A percentile compares a stretch with the other conserved stretches of the same genome.
Evolutionary conservation across 345 rosid species (phyloP).

Genomic region (Salix dunnii): DNA sequence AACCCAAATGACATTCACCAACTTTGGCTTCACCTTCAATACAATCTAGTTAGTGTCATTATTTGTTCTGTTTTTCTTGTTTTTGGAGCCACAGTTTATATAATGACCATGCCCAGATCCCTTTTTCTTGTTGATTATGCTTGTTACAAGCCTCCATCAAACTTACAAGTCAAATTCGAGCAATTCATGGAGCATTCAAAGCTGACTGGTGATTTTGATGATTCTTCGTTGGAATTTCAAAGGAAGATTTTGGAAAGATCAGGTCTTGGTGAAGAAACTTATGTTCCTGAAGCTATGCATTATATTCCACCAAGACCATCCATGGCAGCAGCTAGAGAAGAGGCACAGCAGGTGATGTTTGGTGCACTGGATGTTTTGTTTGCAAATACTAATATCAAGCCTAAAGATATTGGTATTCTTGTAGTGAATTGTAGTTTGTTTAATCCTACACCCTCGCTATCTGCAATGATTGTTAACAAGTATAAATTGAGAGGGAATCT

Average conservation of each 20-base stretch:
- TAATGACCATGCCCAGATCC: conserved; percentile 85
- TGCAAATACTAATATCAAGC: conserved; percentile 60
- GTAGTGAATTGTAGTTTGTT: conserved; percentile 91
- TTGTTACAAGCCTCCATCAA: conserved; percentile 68
- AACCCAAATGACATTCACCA: conserved; percentile 59
- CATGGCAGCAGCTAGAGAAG: conserved; percentile 81
- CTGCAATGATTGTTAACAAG: conserved; percentile 87
- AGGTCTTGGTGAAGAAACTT: conserved; percentile 92
- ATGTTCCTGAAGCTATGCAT: conserved; percentile 77
- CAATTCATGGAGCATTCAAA: conserved; percentile 78
- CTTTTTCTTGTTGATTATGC: conserved; percentile 69
- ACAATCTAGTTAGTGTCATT: conserved; percentile 69
- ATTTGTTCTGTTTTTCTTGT: conserved; percentile 58
- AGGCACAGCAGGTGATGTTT: conserved; percentile 91
- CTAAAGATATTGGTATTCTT: conserved; percentile 79
- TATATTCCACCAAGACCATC: conserved; percentile 73
- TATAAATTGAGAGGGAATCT: conserved; percentile 76
- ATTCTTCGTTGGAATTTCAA: conserved; percentile 79
- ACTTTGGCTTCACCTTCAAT: conserved; percentile 80
- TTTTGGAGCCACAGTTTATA: conserved; percentile 63
- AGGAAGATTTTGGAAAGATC: conserved; percentile 75
- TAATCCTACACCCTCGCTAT: conserved; percentile 86
- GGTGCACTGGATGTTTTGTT: conserved; percentile 74
- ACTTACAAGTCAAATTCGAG: conserved; percentile 45
- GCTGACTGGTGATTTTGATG: conserved; percentile 69